Percentiles rank a stretch among this genome's conserved stretches.
Conservation (phyloP, 139 green algal genomes). For the Dunaliella sp. region DNA sequence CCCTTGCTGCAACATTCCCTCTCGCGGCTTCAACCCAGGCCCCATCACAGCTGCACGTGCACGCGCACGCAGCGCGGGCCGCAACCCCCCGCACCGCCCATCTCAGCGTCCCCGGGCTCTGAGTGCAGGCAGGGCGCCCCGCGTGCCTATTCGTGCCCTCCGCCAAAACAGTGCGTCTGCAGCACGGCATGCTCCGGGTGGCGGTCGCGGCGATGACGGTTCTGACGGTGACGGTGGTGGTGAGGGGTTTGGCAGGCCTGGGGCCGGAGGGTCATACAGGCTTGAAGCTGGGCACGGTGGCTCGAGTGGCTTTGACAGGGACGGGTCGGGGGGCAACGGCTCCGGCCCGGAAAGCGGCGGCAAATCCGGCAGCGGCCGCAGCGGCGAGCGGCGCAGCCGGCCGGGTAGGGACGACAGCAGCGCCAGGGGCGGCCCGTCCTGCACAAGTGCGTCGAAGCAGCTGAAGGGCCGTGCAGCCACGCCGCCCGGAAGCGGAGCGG, state of each 20-base stretch:
- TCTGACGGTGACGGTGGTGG: not conserved
- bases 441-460: too few relatives aligned
- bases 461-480: too few relatives aligned
- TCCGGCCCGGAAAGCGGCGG: too few relatives aligned
- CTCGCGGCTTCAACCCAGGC: not conserved
- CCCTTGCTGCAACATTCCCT: not conserved
- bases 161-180: not conserved
- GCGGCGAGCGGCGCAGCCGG: too few relatives aligned
- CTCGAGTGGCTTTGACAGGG: not conserved
- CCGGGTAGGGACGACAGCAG: too few relatives aligned
- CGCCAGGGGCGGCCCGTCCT: too few relatives aligned
- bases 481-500: too few relatives aligned
- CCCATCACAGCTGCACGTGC: not conserved
- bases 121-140: not conserved
- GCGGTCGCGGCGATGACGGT: not conserved
- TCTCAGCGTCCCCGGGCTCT: not conserved
- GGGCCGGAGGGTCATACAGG: too few relatives aligned
- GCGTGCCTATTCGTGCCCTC: not conserved
- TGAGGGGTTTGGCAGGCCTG: too few relatives aligned
- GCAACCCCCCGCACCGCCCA: too few relatives aligned
- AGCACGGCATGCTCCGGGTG: not conserved
- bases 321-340: too few relatives aligned
- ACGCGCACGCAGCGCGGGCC: not conserved
- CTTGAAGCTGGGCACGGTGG: not conserved
- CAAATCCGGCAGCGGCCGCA: too few relatives aligned